Evolutionary conservation across 257 asterid genomes (phyloP).

Genomic region (Solanum chiquidenum): DNA sequence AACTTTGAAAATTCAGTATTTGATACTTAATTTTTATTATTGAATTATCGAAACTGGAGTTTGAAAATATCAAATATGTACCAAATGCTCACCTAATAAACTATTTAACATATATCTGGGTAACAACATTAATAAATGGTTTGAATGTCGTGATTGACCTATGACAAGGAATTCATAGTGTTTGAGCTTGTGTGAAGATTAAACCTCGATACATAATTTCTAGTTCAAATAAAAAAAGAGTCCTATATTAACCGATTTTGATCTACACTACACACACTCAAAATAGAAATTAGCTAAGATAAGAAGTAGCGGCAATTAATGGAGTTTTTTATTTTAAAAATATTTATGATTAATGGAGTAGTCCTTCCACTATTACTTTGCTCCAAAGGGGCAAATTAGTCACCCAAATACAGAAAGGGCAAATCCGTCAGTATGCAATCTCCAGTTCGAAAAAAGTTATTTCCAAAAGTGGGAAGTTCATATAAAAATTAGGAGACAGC

Average conservation of each 20-base stretch:
- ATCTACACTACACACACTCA: not conserved
- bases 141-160: not conserved
- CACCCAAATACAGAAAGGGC: conserved; percentile 2
- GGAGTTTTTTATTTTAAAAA: no score
- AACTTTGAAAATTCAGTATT: not conserved
- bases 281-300: not conserved
- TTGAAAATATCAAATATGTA: no score
- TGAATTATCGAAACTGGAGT: not conserved
- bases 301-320: not conserved
- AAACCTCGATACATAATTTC: not conserved
- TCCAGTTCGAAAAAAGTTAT: not conserved
- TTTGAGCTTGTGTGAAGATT: not conserved
- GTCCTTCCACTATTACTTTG: not conserved
- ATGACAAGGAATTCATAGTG: not conserved
- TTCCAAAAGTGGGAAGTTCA: conserved; percentile 14
- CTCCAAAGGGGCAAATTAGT: not conserved
- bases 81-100: no score
- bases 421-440: conserved; percentile 11
- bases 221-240: not conserved
- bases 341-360: not conserved
- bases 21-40: not conserved
- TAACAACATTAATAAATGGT: no score
- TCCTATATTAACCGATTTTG: not conserved
- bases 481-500: not conserved
- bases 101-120: no score